phyloP scores from a whole-genome alignment of 2,329 filamentous ascomycete genomes.

The Coniochaeta sp. region DNA sequence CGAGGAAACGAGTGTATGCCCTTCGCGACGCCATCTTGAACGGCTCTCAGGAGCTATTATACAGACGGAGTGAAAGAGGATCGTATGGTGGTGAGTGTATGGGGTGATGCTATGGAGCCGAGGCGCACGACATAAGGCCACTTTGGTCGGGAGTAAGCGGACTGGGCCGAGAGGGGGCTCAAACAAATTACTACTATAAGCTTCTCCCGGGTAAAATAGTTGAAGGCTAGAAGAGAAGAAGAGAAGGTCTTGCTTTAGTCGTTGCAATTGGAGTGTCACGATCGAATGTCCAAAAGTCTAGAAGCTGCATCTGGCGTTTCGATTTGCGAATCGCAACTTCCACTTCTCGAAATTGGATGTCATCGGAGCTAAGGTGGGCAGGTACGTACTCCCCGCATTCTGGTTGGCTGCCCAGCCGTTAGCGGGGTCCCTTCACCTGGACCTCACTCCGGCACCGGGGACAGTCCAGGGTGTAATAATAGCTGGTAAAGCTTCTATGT shows the following conservation, averaged over 20 bases:
- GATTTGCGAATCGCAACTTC: too few relatives aligned
- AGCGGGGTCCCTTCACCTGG: too few relatives aligned
- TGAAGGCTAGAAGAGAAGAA: neutral
- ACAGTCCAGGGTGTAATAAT: too few relatives aligned
- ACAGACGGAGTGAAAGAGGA: neutral
- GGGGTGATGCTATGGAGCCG: conserved; percentile 12
- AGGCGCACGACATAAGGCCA: conserved; percentile 17
- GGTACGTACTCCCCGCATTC: neutral
- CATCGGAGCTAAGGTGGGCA: neutral
- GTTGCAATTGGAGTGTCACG: neutral
- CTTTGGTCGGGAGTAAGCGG: conserved; percentile 8
- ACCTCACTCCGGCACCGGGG: too few relatives aligned
- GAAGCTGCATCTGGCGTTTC: neutral
- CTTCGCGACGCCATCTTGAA: conserved; percentile 16
- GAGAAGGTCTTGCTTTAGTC: too few relatives aligned
- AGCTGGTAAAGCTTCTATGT: too few relatives aligned
- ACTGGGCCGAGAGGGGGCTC: neutral
- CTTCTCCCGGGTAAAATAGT: too few relatives aligned
- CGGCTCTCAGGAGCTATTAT: conserved; percentile 7
- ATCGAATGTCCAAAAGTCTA: conserved; percentile 4
- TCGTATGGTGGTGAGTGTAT: conserved; percentile 8
- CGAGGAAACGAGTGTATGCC: conserved; percentile 12
- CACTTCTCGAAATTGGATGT: neutral
- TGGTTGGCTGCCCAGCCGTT: neutral
- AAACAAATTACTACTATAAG: neutral